phyloP scores from a whole-genome alignment of 2,329 filamentous ascomycete species.

The Verticillium albo-atrum region DNA sequence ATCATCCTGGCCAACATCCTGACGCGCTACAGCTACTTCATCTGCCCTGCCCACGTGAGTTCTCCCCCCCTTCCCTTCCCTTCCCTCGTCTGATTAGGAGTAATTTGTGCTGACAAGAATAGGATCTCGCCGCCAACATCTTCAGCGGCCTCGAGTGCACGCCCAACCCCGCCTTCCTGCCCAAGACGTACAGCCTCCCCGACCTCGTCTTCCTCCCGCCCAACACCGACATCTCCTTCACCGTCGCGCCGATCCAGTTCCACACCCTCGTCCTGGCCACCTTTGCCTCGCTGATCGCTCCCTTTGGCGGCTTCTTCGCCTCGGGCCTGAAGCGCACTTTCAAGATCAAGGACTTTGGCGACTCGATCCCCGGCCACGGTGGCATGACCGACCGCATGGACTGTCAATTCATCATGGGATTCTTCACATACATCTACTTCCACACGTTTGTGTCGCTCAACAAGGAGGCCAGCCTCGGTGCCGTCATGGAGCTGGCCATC shows the following conservation, averaged over 20 bases:
- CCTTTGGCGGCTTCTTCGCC: constrained; percentile 97
- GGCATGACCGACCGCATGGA: constrained; percentile 99
- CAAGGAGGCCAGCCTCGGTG: constrained; percentile 71
- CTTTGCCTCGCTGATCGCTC: constrained; percentile 93
- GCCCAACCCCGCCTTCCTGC: constrained; percentile 86
- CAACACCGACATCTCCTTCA: constrained; percentile 57
- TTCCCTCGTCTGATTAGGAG: background rate
- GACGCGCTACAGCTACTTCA: constrained; percentile 93
- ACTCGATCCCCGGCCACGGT: constrained; percentile 95
- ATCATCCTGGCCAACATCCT: constrained; percentile 77
- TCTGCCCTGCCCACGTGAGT: constrained; percentile 84
- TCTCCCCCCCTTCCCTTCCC: background rate
- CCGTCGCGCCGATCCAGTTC: constrained; percentile 83
- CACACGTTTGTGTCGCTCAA: constrained; percentile 92
- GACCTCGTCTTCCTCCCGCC: constrained; percentile 68
- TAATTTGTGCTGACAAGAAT: constrained; percentile 16
- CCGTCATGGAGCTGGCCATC: constrained; percentile 86
- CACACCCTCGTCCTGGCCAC: constrained; percentile 87
- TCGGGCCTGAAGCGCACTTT: constrained; percentile 97
- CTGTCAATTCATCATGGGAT: constrained; percentile 99
- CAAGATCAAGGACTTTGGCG: constrained; percentile 99
- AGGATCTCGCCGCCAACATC: constrained; percentile 87
- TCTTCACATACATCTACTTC: constrained; percentile 98
- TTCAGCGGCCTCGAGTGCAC: constrained; percentile 86
- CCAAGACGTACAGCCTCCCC: constrained; percentile 69